Percentiles rank a stretch among this genome's conserved stretches.
phyloP scores from a whole-genome alignment of 2,329 filamentous ascomycete species.

The Beauveria bassiana region DNA sequence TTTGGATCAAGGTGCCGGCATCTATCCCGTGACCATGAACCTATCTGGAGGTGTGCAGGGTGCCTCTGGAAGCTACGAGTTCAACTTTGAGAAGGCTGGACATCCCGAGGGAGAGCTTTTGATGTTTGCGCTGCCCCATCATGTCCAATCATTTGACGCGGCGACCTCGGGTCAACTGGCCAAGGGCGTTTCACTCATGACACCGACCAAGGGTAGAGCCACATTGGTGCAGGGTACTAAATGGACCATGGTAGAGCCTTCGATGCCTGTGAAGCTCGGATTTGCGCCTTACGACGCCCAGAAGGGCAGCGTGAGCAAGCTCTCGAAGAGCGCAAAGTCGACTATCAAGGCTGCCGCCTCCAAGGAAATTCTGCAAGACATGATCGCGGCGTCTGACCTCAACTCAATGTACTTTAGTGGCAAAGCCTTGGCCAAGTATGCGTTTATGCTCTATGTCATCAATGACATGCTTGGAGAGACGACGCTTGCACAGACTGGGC shows the following conservation, averaged over 20 bases:
- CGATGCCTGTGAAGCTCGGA: constrained; percentile 65
- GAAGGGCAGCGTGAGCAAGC: constrained; percentile 33
- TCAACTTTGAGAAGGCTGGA: constrained; percentile 68
- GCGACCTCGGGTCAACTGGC: constrained; percentile 42
- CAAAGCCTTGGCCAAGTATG: constrained; percentile 75
- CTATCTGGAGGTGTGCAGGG: constrained; percentile 57
- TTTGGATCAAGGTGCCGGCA: constrained; percentile 69
- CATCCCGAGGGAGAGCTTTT: constrained; percentile 52
- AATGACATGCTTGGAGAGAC: constrained; percentile 55
- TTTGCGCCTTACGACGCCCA: constrained; percentile 71
- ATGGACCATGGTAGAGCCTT: constrained; percentile 70
- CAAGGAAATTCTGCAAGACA: constrained; percentile 70
- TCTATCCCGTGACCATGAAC: constrained; percentile 59
- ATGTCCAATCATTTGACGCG: constrained; percentile 65
- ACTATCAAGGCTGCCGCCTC: constrained; percentile 55
- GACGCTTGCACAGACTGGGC: constrained; percentile 46
- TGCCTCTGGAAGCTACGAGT: constrained; percentile 59
- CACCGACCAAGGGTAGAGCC: constrained; percentile 77
- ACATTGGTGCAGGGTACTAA: constrained; percentile 62
- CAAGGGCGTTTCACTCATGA: constrained; percentile 55
- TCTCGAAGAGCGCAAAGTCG: constrained; percentile 49
- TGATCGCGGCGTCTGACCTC: constrained; percentile 62
- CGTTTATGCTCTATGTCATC: constrained; percentile 56
- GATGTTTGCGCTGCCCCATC: constrained; percentile 87
- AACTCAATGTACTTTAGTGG: constrained; percentile 92